A percentile compares a stretch with the other conserved stretches of the same genome.
phyloP scores from a whole-genome alignment of 2,329 filamentous ascomycete genomes.

The Colletotrichum gigasporum region DNA sequence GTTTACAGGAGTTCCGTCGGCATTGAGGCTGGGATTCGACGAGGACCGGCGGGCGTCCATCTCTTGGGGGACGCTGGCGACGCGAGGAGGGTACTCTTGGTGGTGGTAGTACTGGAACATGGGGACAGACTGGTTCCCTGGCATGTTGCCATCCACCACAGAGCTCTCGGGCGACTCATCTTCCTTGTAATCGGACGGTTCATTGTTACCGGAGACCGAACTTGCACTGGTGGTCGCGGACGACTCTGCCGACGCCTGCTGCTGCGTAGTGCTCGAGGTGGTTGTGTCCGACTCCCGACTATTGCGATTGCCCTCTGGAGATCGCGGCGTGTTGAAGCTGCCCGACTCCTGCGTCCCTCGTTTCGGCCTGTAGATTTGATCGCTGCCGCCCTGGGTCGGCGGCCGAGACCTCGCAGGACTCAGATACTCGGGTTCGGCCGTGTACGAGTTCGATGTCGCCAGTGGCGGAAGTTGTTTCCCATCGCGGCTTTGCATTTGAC shows the following conservation, averaged over 20 bases:
- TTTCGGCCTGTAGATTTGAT: constrained; percentile 4
- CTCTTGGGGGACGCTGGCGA: constrained; percentile 53
- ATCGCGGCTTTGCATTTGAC: constrained; percentile 21
- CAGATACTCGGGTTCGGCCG: constrained; percentile 5
- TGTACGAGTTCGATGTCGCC: constrained; percentile 17
- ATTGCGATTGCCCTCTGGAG: constrained; percentile 52
- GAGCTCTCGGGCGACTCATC: constrained; percentile 62
- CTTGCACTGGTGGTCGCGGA: constrained; percentile 66
- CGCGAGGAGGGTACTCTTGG: constrained; percentile 52
- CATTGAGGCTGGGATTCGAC: constrained; percentile 59
- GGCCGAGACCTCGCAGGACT: constrained; percentile 7
- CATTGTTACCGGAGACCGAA: constrained; percentile 62
- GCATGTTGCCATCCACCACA: constrained; percentile 54
- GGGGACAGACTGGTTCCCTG: constrained; percentile 57
- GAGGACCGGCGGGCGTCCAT: constrained; percentile 49
- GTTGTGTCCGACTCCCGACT: constrained; percentile 62
- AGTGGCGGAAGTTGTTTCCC: constrained; percentile 20
- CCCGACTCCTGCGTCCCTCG: constrained; percentile 37
- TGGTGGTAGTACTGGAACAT: constrained; percentile 73
- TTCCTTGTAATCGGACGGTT: constrained; percentile 54
- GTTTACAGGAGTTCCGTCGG: constrained; percentile 60
- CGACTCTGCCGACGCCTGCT: constrained; percentile 59
- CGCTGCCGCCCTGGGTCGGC: constrained; percentile 5
- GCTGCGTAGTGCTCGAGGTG: constrained; percentile 58
- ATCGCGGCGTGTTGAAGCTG: constrained; percentile 42